phyloP scores from a whole-genome alignment of 1,139 yeast genomes.

The Blastobotrys petasosporus region DNA sequence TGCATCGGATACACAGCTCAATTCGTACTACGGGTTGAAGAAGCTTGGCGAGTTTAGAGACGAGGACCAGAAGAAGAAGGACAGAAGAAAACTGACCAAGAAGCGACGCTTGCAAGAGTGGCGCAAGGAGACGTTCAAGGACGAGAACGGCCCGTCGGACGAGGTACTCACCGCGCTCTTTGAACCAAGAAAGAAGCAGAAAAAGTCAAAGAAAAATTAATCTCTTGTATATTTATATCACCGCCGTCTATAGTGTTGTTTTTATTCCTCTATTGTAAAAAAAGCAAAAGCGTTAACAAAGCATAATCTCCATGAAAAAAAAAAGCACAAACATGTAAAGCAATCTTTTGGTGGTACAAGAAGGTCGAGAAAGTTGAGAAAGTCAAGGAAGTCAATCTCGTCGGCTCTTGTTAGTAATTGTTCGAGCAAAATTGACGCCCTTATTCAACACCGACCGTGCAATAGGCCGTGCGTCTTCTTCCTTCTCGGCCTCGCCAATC shows the following conservation, averaged over 20 bases:
- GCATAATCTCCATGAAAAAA: too few species aligned
- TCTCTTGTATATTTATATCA: neutral
- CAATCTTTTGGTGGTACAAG: too few species aligned
- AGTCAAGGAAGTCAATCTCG: neutral
- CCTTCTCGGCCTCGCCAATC: constrained; percentile 16
- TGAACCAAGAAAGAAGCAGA: constrained; percentile 11
- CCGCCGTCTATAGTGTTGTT: neutral
- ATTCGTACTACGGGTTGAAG: constrained; percentile 78
- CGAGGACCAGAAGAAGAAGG: constrained; percentile 64
- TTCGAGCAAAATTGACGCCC: constrained; percentile 6
- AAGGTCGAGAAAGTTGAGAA: neutral
- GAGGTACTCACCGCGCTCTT: constrained; percentile 17
- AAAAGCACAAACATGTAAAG: too few species aligned
- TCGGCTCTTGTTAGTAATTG: neutral
- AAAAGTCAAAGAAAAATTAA: constrained; percentile 12
- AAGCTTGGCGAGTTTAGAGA: constrained; percentile 91
- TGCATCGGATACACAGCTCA: constrained; percentile 84
- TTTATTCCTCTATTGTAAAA: neutral
- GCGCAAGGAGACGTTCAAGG: constrained; percentile 76
- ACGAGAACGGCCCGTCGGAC: constrained; percentile 52
- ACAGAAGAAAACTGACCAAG: constrained; percentile 78
- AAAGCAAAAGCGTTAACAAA: too few species aligned
- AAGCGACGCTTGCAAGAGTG: constrained; percentile 79
- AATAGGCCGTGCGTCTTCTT: constrained; percentile 4
- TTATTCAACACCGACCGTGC: constrained; percentile 16